A percentile compares a stretch with the other conserved stretches of the same genome.
These are phyloP conservation scores for Monosporozyma aquatica DNA, from an alignment of 805 yeast species.

Conservation along the genomic window DNA sequence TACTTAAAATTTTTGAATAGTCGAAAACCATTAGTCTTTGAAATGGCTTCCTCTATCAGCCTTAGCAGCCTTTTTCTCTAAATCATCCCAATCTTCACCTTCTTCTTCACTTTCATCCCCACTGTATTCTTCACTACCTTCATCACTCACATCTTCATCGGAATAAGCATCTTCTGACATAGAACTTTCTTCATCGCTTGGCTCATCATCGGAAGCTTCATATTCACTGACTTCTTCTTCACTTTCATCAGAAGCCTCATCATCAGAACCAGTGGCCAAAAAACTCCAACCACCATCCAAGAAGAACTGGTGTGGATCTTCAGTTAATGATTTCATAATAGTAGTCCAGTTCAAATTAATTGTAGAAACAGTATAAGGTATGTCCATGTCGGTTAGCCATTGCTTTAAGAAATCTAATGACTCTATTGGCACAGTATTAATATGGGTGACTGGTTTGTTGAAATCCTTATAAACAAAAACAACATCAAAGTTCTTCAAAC, in stretches of 20 bases:
- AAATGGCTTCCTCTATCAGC: conserved; percentile 29
- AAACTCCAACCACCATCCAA: conserved; percentile 94
- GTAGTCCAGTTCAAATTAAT: conserved; percentile 93
- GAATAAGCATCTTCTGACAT: conserved; percentile 32
- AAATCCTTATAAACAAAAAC: conserved; percentile 96
- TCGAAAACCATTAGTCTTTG: conserved; percentile 22
- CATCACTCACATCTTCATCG: conserved; percentile 32
- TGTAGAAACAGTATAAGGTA: conserved; percentile 89
- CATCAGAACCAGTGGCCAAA: conserved; percentile 81
- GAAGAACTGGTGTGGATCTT: conserved; percentile 92
- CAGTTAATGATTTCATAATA: conserved; percentile 85
- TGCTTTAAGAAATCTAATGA: conserved; percentile 85
- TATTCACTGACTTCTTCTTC: conserved; percentile 53
- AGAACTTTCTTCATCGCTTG: conserved; percentile 36
- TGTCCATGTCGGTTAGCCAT: conserved; percentile 97
- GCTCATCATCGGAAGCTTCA: conserved; percentile 38
- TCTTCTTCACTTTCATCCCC: conserved; percentile 28
- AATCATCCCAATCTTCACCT: conserved; percentile 35
- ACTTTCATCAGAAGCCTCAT: conserved; percentile 57
- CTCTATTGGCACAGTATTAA: conserved; percentile 91
- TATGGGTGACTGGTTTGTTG: conserved; percentile 75
- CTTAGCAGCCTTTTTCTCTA: conserved; percentile 33
- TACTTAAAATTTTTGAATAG: too few relatives aligned
- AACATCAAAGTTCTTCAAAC: conserved; percentile 89
- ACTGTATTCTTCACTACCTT: conserved; percentile 21